These are phyloP conservation scores for Xylaria telfairii DNA, from an alignment of 495 filamentous ascomycete genomes.

Conservation along the genomic window DNA sequence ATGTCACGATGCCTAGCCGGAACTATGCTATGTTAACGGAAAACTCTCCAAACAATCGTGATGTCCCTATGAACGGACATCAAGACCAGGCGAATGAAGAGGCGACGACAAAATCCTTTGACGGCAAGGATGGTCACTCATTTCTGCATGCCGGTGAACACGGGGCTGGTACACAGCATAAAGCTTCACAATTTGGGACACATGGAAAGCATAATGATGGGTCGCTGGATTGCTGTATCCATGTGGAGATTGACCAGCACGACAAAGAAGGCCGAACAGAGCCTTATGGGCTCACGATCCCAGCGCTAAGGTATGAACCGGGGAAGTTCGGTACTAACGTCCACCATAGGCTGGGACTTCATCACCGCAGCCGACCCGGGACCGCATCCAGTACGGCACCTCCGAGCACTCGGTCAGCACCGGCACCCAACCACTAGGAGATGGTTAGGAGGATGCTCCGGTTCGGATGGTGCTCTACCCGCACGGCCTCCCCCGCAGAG, in stretches of 20 bases:
- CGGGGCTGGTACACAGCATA: constrained; percentile 68
- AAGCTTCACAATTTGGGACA: constrained; percentile 59
- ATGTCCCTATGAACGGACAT: constrained; percentile 26
- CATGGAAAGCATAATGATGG: constrained; percentile 63
- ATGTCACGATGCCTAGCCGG: constrained; percentile 86
- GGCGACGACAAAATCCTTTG: constrained; percentile 28
- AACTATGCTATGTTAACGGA: constrained; percentile 89
- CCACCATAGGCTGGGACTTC: constrained; percentile 34
- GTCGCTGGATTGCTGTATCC: constrained; percentile 69
- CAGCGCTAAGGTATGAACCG: constrained; percentile 47
- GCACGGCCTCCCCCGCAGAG: neutral
- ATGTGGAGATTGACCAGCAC: constrained; percentile 74
- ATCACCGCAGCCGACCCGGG: constrained; percentile 36
- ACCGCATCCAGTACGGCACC: constrained; percentile 32
- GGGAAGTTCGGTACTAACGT: constrained; percentile 38
- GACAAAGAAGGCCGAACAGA: constrained; percentile 66
- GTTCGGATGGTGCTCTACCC: neutral
- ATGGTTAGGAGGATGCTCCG: neutral
- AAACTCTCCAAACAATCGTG: constrained; percentile 52
- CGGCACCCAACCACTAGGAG: constrained; percentile 30
- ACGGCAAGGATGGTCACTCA: constrained; percentile 64
- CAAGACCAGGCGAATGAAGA: constrained; percentile 18
- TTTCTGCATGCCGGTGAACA: constrained; percentile 70
- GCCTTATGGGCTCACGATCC: constrained; percentile 71
- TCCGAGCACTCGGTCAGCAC: constrained; percentile 37